These are phyloP conservation scores for Exobasidium rhododendri DNA, from an alignment of 1,284 basidiomycete genomes.

Conservation along the genomic window DNA sequence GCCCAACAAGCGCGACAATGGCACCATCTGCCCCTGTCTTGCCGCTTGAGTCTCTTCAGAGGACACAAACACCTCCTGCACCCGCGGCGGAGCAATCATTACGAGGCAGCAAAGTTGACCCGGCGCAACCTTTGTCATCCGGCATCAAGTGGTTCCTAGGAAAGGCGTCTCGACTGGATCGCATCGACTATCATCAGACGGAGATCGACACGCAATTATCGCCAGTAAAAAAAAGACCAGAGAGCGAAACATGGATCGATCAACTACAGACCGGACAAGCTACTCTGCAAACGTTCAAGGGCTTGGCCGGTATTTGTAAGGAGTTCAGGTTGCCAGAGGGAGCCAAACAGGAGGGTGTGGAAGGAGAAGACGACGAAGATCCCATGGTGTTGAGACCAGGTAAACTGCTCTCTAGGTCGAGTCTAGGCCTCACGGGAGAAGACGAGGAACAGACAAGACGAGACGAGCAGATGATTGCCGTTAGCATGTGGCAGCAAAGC, in stretches of 20 bases:
- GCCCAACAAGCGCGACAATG: neutral
- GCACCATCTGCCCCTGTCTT: neutral
- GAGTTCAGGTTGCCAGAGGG: conserved; percentile 27
- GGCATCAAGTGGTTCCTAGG: conserved; percentile 20
- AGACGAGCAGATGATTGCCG: conserved; percentile 4
- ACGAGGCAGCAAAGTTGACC: neutral
- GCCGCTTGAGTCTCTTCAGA: neutral
- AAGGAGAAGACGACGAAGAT: neutral
- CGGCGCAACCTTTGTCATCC: neutral
- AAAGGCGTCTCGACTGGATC: conserved; percentile 23
- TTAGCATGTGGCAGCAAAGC: conserved; percentile 23
- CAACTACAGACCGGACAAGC: conserved; percentile 22
- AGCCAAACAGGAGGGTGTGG: neutral
- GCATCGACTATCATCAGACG: neutral
- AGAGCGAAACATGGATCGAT: conserved; percentile 28
- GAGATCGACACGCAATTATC: conserved; percentile 13
- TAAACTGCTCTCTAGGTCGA: neutral
- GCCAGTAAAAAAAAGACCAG: conserved; percentile 32
- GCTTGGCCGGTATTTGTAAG: conserved; percentile 24
- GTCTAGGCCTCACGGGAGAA: neutral
- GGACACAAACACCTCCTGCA: neutral
- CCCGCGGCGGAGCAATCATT: neutral
- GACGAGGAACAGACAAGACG: conserved; percentile 7
- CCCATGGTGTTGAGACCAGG: conserved; percentile 10
- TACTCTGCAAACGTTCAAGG: conserved; percentile 23